These are phyloP conservation scores for Chytridium lagenaria DNA, from an alignment of 371 early-diverging fungal genomes.

Conservation along the genomic window DNA sequence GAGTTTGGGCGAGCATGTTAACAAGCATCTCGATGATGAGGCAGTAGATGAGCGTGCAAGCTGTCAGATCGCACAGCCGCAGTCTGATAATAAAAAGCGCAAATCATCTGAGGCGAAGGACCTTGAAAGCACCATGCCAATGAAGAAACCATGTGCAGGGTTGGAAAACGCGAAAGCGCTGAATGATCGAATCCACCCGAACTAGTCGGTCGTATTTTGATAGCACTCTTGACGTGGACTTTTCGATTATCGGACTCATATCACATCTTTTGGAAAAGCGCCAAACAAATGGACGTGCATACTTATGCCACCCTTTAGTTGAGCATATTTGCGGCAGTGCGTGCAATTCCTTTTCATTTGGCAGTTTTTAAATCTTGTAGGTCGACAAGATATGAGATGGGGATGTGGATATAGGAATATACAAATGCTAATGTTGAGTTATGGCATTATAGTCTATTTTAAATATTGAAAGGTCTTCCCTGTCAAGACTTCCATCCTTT, in stretches of 20 bases:
- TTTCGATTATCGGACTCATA: too few relatives aligned
- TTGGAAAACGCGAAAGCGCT: too few relatives aligned
- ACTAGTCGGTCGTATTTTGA: too few relatives aligned
- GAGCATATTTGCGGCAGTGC: too few relatives aligned
- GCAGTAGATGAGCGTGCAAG: neutral
- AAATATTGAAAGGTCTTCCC: neutral
- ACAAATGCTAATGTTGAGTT: slow-evolving; percentile 68
- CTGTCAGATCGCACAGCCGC: too few relatives aligned
- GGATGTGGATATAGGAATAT: slow-evolving; percentile 80
- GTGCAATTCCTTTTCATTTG: too few relatives aligned
- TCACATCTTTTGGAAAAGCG: too few relatives aligned
- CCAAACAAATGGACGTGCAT: neutral
- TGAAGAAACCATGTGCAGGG: neutral
- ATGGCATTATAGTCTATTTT: neutral
- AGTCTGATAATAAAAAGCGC: neutral
- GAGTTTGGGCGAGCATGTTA: neutral
- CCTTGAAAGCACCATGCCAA: neutral
- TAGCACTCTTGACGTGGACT: too few relatives aligned
- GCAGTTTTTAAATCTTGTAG: too few relatives aligned
- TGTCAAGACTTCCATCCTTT: neutral
- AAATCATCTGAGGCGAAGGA: neutral
- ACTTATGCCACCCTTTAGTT: neutral
- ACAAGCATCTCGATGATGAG: slow-evolving; percentile 6
- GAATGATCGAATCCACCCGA: too few relatives aligned
- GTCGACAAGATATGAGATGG: slow-evolving; percentile 57